phyloP scores from a whole-genome alignment of 2,329 filamentous ascomycete species.

The Davidsoniella virescens region DNA sequence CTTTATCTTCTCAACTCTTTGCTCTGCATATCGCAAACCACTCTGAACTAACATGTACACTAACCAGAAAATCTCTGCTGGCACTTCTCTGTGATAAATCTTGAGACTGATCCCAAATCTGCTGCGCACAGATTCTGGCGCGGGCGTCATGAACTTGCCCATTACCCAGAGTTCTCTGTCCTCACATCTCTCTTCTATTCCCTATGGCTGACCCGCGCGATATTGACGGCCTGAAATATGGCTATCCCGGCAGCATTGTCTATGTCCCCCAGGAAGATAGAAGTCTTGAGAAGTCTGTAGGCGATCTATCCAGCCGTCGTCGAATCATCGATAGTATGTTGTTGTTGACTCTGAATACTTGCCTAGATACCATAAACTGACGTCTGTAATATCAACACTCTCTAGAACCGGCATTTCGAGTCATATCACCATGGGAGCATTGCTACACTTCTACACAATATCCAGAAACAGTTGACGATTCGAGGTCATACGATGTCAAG shows the following conservation, averaged over 20 bases:
- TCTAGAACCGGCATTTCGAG: constrained; percentile 7
- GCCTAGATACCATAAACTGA: background rate
- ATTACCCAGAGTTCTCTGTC: constrained; percentile 1
- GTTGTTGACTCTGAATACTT: background rate
- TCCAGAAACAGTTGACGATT: background rate
- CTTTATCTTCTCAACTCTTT: too few relatives aligned
- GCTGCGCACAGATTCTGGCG: background rate
- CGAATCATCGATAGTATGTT: constrained; percentile 3
- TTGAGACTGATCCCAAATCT: background rate
- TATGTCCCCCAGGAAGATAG: constrained; percentile 5
- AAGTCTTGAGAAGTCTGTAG: background rate
- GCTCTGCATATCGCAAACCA: background rate
- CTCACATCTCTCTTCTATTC: constrained; percentile 5
- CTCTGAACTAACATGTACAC: background rate
- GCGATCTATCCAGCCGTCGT: constrained; percentile 4
- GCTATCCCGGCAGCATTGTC: constrained; percentile 7
- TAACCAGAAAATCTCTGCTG: too few relatives aligned
- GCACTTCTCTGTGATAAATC: background rate
- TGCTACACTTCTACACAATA: constrained; percentile 10
- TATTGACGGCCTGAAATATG: constrained; percentile 11
- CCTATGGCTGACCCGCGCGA: constrained; percentile 11
- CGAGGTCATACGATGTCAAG: background rate
- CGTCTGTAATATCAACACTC: background rate
- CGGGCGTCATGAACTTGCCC: constrained; percentile 9
- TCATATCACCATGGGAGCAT: constrained; percentile 10